Evolutionary conservation across 495 filamentous ascomycete genomes (phyloP), one percentile per base, ranked within the genome.

Genomic region (Trichocladium uniseriatum): DNA sequence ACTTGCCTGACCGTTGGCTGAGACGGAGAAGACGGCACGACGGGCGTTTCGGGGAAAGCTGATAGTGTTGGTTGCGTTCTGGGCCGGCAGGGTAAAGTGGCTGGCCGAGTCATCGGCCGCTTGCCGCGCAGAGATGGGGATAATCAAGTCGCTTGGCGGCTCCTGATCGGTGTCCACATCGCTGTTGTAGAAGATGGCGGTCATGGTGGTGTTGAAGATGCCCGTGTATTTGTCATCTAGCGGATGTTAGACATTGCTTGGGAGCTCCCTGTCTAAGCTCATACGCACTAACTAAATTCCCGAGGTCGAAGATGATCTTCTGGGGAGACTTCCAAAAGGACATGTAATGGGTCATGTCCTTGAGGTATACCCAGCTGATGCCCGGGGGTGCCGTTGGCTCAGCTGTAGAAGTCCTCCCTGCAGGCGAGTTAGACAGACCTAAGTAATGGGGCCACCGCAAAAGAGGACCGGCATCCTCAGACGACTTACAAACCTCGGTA

Each of bases 271-370:
- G 15, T 38, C 2, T 3, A 11, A 38, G 4, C 4, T 21, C 2
- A 46, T 13, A 14, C 1, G 15, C 27, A 52, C 55, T 6, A 28
- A 62, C 59, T 6, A 89, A 55, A 51, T 94, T 94, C 6, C 83
- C 85, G 0, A 94, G 76, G 38, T 94, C 87, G 54, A 94, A 91
- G 32, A 90, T 87, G 50, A 92, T 60, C 61, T 81, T 89, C 55
- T 89, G 86, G 0, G 75, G 69, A 27, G 73, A 37, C 28, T 74
- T 73, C 76, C 86, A 85, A 15, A 95, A 69, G 5, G 75, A 65
- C 14, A 84, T 70, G 64, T 81, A 91, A 48, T 81, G 72, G 0
- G 84, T 83, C 79, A 90, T 82, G 54, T 95, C 89, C 63, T 95
- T 95, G 48, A 82, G 70, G 49, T 92, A 91, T 2, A 82, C 84